Percentiles rank a stretch among this genome's conserved stretches.
Conservation (phyloP, 176 grass and related monocot genomes). For the Phoenix dactylifera region DNA sequence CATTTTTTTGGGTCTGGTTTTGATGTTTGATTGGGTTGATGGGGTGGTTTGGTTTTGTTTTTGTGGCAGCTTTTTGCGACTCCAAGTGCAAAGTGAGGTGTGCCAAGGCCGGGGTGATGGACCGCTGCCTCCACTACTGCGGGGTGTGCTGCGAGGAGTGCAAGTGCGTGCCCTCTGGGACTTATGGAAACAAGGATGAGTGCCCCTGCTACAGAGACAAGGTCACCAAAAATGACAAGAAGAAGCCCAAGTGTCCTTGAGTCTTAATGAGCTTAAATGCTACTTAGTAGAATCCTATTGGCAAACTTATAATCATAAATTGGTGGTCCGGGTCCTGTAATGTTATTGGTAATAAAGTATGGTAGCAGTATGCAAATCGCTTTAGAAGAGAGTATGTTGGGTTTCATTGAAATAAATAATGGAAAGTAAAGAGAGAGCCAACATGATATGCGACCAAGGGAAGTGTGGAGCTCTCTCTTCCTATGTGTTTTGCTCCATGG, state of each 20-base stretch:
- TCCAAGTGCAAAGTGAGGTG: conserved; percentile 54
- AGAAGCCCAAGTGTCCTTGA: conserved; percentile 68
- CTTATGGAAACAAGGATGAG: conserved; percentile 64
- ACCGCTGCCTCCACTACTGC: conserved; percentile 46
- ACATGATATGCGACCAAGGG: no score
- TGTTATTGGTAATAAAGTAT: no score
- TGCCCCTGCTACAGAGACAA: conserved; percentile 87
- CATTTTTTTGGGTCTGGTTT: no score
- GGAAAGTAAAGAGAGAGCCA: no score
- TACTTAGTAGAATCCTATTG: neutral
- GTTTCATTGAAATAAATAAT: no score
- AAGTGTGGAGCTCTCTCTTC: no score
- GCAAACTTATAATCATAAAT: no score
- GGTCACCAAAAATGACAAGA: conserved; percentile 27
- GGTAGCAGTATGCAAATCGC: no score
- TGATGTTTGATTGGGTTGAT: neutral
- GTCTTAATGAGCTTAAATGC: neutral
- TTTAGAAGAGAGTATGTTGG: no score
- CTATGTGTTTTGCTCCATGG: no score
- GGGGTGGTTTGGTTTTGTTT: neutral
- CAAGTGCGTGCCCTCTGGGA: conserved; percentile 66
- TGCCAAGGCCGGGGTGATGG: conserved; percentile 36
- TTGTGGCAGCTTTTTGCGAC: conserved; percentile 31
- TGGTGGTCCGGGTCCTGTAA: no score
- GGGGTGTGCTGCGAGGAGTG: conserved; percentile 63